Base-by-base conservation (phyloP, 225 moss, liverwort and hornwort genomes). In the Polytrichum formosum region DNA sequence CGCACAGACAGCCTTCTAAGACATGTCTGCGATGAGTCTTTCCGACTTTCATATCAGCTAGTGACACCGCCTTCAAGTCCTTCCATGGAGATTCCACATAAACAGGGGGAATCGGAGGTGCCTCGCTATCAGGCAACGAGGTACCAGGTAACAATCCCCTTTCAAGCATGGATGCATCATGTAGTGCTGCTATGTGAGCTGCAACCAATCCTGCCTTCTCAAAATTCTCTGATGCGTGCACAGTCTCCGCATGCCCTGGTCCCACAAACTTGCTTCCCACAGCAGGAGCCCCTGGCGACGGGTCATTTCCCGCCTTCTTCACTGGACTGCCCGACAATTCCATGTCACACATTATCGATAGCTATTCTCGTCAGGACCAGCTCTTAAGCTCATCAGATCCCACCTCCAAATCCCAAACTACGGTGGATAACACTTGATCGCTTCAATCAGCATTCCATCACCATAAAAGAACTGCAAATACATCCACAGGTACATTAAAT, bases 1-100 rank as follows among this genome's bases (percentile, higher is more conserved):
- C 88, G 74, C 93, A 93, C 4, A 96, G 55, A 28, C 71, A 76
- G 0, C 96, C 96, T 71, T 83, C 83, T 27, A 96, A 82, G 20
- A 83, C 83, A 37, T 87, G 91, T 27, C 86, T 75, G 13, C 93
- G 88, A 67, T 96, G 96, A 8, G 91, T 90, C 80, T 96, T 96
- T 62, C 96, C 96, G 26, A 96, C 76, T 78, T 96, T 96, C 73
- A 96, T 87, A 54, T 88, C 87, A 5, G 75, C 71, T 2, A 96
- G 74, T 1, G 76, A 70, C 26, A 93, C 68, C 1, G 74, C 81
- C 74, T 78, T 90, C 69, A 93, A 71, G 30, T 77, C 78, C 69
- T 79, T 88, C 77, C 87, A 81, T 54, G 89, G 89, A 20, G 86
- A 82, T 55, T 71, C 74, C 2, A 77, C 74, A n/a, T 85, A 79